These are phyloP conservation scores for Plantago coronopus DNA, from an alignment of 305 asterid species.

Conservation along the genomic window DNA sequence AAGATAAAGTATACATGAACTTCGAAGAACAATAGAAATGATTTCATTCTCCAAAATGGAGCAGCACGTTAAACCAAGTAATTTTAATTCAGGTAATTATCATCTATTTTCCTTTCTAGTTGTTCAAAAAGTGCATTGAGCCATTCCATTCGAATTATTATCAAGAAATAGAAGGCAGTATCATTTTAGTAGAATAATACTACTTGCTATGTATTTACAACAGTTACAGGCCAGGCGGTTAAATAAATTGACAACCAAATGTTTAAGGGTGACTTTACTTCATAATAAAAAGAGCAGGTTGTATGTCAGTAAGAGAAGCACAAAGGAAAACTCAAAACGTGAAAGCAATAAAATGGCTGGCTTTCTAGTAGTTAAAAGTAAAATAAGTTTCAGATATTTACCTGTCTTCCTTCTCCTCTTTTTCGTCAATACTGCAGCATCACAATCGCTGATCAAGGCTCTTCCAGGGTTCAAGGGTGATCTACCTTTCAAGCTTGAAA, in stretches of 20 bases:
- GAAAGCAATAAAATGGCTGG: background rate
- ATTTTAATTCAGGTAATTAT: too few relatives aligned
- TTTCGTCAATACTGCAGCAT: background rate
- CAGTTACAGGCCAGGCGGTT: background rate
- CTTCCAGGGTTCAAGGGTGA: conserved; percentile 36
- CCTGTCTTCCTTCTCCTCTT: conserved; percentile 10
- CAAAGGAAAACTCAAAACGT: background rate
- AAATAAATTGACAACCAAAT: background rate
- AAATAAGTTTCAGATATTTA: background rate
- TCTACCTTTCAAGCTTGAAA: conserved; percentile 39
- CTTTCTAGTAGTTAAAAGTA: background rate
- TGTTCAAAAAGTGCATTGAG: too few relatives aligned
- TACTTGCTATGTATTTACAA: background rate
- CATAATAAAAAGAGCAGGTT: background rate
- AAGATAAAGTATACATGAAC: background rate
- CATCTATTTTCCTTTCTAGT: too few relatives aligned
- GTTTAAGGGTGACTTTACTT: background rate
- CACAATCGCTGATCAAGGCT: conserved; percentile 24
- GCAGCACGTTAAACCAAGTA: too few relatives aligned
- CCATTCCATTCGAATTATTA: background rate
- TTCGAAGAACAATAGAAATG: background rate
- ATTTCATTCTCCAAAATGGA: too few relatives aligned
- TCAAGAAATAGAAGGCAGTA: background rate
- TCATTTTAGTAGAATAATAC: too few relatives aligned
- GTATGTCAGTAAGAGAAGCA: background rate